Evolutionary conservation across 192 early-diverging fungal species (phyloP), one percentile per base, ranked within the genome.

Genomic region (Nowakowskiella sp.): DNA sequence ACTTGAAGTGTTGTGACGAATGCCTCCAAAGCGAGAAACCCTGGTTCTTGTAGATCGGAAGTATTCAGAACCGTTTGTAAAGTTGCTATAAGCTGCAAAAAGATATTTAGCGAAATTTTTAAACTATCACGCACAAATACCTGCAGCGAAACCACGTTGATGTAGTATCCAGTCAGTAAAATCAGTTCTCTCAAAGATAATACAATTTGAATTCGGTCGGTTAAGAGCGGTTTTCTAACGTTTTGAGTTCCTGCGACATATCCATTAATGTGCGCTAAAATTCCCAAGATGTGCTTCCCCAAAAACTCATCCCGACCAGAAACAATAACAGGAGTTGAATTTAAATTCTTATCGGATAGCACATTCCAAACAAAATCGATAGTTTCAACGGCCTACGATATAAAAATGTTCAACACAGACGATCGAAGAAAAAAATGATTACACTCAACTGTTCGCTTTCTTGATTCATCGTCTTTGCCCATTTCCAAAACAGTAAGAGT

Each of bases 61-160:
- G 63, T 47, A 24, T 67, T 60, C 30, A 76, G 16, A 3, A 51
- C 65, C 2, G 62, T 69, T 60, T 72, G 69, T 24, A 76, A 55
- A 1, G 66, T 62, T 1, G 66, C 58, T 4, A 72, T 44, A 29
- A 73, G 58, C 69, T 74, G 27, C 22, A 42, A 13, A 24, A 50
- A 16, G 27, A 28, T 46, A 0, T 45, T 4, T 2, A 26, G 27
- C 21, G 48, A 1, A 58, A 66, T 49, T 23, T 22, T 33, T 30
- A 42, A n/a, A 3, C 0, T 27, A 6, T 6, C 21, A 56, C n/a
- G n/a, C n/a, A 31, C n/a, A 28, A 53, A 22, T 44, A 72, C 62
- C 66, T 73, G 71, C 8, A 61, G 61, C 31, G 44, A 23, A 2
- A 73, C 48, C 6, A 61, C 44, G 3, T 22, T 27, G 30, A 75